Evolutionary conservation across 129 eudicot species (phyloP), one percentile per base, ranked within the genome.

Genomic region (Flaveria linearis): DNA sequence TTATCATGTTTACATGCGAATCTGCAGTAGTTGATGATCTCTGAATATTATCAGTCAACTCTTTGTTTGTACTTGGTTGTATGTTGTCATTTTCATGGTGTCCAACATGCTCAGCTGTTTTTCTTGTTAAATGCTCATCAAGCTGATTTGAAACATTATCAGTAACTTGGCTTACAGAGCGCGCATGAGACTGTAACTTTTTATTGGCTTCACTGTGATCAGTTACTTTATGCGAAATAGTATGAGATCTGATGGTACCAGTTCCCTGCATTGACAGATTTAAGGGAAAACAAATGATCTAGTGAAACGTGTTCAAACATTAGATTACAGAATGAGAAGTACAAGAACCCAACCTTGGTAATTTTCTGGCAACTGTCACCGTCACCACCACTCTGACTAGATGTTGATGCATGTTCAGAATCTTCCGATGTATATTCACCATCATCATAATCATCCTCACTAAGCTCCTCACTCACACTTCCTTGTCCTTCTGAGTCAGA

Each of bases 401-500:
- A 73, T 16, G 88, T 85, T 61, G 87, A 84, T 56, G 78, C 84
- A 68, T 81, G 88, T 10, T 81, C 91, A 57, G 69, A 76, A 67
- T 85, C 87, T 51, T 88, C 90, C 1, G 86, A 73, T 49, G 78
- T 76, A 55, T 85, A 73, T 9, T 80, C 79, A 20, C 70, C 64
- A 25, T 86, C 92, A 0, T 82, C 82, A 4, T 75, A 80, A 33
- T 73, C 90, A 71, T 85, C 92, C 43, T 91, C 98, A 72, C 85
- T 85, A 67, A 85, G 86, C 82, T 90, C 97, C 79, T 84, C 98
- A 74, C 90, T 89, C 83, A 84, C 96, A 83, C 90, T 91, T 80
- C 88, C 96, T 83, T 80, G 85, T 66, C 85, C 97, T 46, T 94
- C 99, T 5, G 97, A 85, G 75, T 91, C 96, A 2, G 97, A 78